A percentile compares a stretch with the other conserved stretches of the same genome.
Evolutionary conservation across 2,329 filamentous ascomycete genomes (phyloP).

Genomic region (Penicillium sp.): DNA sequence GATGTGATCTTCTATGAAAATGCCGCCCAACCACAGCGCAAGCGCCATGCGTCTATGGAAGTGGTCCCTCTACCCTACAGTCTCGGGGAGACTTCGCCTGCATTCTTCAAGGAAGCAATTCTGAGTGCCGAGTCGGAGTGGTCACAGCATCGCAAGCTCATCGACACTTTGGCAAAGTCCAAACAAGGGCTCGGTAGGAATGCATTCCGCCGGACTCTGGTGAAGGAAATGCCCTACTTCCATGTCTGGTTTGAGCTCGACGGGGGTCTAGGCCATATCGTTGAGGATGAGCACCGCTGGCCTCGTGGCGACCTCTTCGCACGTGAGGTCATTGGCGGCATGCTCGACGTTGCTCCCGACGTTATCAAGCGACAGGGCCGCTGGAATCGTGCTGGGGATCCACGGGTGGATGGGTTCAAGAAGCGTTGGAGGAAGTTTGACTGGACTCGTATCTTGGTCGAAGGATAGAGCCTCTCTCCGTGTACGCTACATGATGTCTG

Average conservation of each 20-base stretch:
- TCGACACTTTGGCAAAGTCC: slow-evolving; percentile 73
- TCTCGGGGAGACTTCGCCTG: slow-evolving; percentile 87
- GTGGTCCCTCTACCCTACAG: slow-evolving; percentile 88
- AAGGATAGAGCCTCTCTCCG: slow-evolving; percentile 43
- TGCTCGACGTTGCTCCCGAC: slow-evolving; percentile 81
- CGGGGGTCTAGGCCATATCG: slow-evolving; percentile 88
- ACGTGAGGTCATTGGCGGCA: slow-evolving; percentile 87
- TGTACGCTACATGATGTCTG: neutral
- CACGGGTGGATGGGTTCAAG: slow-evolving; percentile 76
- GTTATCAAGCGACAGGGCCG: slow-evolving; percentile 88
- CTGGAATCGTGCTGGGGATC: slow-evolving; percentile 73
- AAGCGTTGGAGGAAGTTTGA: slow-evolving; percentile 92
- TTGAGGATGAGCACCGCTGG: slow-evolving; percentile 86
- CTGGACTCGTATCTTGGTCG: slow-evolving; percentile 72
- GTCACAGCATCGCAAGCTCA: slow-evolving; percentile 93
- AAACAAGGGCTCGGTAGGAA: slow-evolving; percentile 72
- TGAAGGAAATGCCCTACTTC: slow-evolving; percentile 98
- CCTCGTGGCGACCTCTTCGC: slow-evolving; percentile 92
- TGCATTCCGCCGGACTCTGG: slow-evolving; percentile 81
- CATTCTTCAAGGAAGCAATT: slow-evolving; percentile 95
- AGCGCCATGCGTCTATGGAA: slow-evolving; percentile 82
- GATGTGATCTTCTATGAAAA: slow-evolving; percentile 99
- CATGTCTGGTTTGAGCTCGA: slow-evolving; percentile 95
- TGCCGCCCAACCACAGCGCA: slow-evolving; percentile 78
- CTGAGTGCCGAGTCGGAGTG: slow-evolving; percentile 88